Evolutionary conservation across 1,284 basidiomycete genomes (phyloP).

Genomic region (Kwoniella shivajii): DNA sequence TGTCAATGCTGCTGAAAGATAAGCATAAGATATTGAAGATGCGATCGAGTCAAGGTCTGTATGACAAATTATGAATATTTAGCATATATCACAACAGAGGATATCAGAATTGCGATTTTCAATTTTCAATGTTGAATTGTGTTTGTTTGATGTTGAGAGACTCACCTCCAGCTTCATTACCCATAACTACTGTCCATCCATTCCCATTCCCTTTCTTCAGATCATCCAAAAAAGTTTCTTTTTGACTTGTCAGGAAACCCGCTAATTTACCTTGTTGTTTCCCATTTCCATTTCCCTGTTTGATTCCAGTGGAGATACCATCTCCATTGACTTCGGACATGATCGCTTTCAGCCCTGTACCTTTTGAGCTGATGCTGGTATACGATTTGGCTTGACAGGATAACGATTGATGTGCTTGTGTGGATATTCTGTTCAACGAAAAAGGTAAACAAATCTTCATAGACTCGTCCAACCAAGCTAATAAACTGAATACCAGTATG

Average conservation of each 20-base stretch:
- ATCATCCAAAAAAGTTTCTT: slow-evolving; percentile 58
- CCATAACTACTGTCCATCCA: slow-evolving; percentile 82
- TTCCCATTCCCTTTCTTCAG: slow-evolving; percentile 55
- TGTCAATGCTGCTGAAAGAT: slow-evolving; percentile 62
- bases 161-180: slow-evolving; percentile 89
- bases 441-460: slow-evolving; percentile 47
- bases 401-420: slow-evolving; percentile 28
- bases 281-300: background rate
- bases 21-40: slow-evolving; percentile 78
- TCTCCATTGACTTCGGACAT: background rate
- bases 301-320: background rate
- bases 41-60: slow-evolving; percentile 86
- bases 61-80: background rate
- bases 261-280: slow-evolving; percentile 34
- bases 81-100: background rate
- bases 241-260: slow-evolving; percentile 55
- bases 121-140: too few species aligned
- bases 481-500: slow-evolving; percentile 9
- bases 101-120: too few species aligned
- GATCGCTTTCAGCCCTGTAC: background rate
- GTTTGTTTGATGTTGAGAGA: too few species aligned
- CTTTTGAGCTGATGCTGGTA: background rate
- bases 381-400: slow-evolving; percentile 17
- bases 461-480: slow-evolving; percentile 19
- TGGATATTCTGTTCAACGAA: slow-evolving; percentile 31